A percentile compares a stretch with the other conserved stretches of the same genome.
phyloP scores from a whole-genome alignment of 306 rosid species.

The Trichosanthes truncata region DNA sequence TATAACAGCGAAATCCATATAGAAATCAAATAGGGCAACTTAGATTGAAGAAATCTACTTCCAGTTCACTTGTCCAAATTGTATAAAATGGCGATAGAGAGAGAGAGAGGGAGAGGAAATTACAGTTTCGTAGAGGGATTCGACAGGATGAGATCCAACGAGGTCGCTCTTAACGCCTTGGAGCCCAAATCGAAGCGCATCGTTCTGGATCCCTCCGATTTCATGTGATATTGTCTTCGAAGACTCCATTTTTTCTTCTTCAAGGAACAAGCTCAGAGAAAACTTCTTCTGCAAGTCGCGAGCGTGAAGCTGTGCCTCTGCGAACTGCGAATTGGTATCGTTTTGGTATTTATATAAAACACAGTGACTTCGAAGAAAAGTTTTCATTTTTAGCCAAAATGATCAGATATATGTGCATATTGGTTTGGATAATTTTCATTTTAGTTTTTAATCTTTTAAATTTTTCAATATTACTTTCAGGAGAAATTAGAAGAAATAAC shows the following conservation, averaged over 20 bases:
- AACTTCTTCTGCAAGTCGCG: not conserved
- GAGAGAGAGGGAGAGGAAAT: slow-evolving; percentile 1
- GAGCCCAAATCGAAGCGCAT: slow-evolving; percentile 68
- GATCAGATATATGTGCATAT: not conserved
- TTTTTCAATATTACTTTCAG: no score
- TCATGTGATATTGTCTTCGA: slow-evolving; percentile 62
- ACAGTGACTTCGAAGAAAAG: not conserved
- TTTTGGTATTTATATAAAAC: not conserved
- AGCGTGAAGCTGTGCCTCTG: not conserved
- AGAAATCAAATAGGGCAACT: not conserved
- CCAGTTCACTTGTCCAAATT: not conserved
- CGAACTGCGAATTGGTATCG: not conserved
- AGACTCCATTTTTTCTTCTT: slow-evolving; percentile 40
- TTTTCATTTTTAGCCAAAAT: not conserved
- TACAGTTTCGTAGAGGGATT: slow-evolving; percentile 62
- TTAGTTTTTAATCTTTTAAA: no score
- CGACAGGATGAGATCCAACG: slow-evolving; percentile 62
- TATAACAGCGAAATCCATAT: not conserved
- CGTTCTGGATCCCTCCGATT: slow-evolving; percentile 83
- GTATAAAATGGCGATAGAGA: not conserved
- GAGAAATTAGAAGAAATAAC: no score
- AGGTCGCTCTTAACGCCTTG: slow-evolving; percentile 65
- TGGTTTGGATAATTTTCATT: no score
- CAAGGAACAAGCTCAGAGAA: not conserved
- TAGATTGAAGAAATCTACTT: not conserved